Evolutionary conservation across 164 flowering plant species (phyloP).

Genomic region (Berberis thunbergii): DNA sequence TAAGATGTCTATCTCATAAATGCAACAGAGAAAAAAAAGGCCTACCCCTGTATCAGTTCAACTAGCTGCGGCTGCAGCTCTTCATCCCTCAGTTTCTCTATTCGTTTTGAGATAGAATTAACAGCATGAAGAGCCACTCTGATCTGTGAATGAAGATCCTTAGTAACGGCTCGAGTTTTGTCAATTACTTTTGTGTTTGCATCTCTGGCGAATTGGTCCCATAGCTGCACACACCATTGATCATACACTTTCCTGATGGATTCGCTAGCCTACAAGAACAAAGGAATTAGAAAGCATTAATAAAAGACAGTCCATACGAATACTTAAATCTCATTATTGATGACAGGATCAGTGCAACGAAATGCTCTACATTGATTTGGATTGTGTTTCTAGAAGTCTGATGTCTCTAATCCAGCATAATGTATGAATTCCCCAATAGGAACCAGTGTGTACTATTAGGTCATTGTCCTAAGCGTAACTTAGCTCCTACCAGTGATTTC

Average conservation of each 20-base stretch:
- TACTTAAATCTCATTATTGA: too few relatives aligned
- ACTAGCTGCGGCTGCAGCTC: conserved; percentile 86
- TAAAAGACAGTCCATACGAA: background rate
- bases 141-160: conserved; percentile 81
- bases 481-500: too few relatives aligned
- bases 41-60: conserved; percentile 88
- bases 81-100: conserved; percentile 95
- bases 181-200: conserved; percentile 54
- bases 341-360: too few relatives aligned
- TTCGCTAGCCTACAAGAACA: conserved; percentile 64
- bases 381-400: too few relatives aligned
- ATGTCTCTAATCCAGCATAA: too few relatives aligned
- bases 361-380: too few relatives aligned
- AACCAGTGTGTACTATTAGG: too few relatives aligned
- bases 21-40: background rate
- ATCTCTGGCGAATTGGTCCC: conserved; percentile 87
- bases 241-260: conserved; percentile 71
- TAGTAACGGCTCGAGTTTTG: conserved; percentile 70
- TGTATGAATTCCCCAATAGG: too few relatives aligned
- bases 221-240: conserved; percentile 62
- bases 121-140: conserved; percentile 79
- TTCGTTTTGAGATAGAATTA: conserved; percentile 79
- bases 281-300: background rate
- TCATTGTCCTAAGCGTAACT: too few relatives aligned
- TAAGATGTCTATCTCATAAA: background rate